A percentile compares a stretch with the other conserved stretches of the same genome.
phyloP scores from a whole-genome alignment of 2,329 filamentous ascomycete genomes.

The Talaromyces verruculosus region DNA sequence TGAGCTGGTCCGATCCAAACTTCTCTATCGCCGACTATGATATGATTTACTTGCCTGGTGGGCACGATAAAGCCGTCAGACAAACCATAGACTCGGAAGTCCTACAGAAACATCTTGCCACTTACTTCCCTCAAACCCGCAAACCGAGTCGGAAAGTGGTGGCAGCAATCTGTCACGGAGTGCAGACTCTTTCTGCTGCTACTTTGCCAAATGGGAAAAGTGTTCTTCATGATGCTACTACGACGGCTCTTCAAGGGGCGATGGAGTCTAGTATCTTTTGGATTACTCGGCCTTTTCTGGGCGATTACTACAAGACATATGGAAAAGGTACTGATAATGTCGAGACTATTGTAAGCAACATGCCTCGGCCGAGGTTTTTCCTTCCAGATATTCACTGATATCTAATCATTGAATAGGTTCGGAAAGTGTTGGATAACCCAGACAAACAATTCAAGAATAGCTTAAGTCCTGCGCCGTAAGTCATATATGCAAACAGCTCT shows the following conservation, averaged over 20 bases:
- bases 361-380: not conserved
- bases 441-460: constrained; percentile 37
- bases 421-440: constrained; percentile 45
- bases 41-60: constrained; percentile 54
- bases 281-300: constrained; percentile 51
- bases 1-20: constrained; percentile 47
- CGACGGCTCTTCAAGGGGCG: constrained; percentile 51
- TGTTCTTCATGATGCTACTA: constrained; percentile 49
- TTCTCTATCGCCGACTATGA: constrained; percentile 51
- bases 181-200: constrained; percentile 52
- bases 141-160: constrained; percentile 49
- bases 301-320: constrained; percentile 60
- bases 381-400: not conserved
- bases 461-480: constrained; percentile 18
- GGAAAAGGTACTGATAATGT: constrained; percentile 53
- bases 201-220: constrained; percentile 45
- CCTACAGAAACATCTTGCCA: constrained; percentile 48
- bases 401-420: constrained; percentile 36
- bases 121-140: constrained; percentile 51
- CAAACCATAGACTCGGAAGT: constrained; percentile 53
- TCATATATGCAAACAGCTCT: not conserved
- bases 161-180: constrained; percentile 55
- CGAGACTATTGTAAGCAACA: constrained; percentile 45
- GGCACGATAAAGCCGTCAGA: constrained; percentile 54
- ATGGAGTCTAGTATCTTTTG: constrained; percentile 55